Conservation (phyloP, 768 basidiomycete genomes). For the Coprinellus aureogranulatus region DNA sequence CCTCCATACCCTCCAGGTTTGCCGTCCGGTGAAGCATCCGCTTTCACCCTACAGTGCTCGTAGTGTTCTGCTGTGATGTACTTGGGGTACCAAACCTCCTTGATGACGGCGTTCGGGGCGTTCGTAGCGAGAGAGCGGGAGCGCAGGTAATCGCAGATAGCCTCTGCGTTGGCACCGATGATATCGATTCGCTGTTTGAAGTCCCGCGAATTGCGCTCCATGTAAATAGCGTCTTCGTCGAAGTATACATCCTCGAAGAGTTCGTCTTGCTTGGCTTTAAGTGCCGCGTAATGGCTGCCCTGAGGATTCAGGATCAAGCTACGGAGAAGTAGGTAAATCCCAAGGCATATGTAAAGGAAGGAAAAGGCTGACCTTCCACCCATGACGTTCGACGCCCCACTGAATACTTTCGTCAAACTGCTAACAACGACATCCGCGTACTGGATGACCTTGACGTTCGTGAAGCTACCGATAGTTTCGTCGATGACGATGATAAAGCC, state of each 20-base stretch:
- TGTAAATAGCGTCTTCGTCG: constrained; percentile 88
- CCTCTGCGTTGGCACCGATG: constrained; percentile 82
- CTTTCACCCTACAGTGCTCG: constrained; percentile 57
- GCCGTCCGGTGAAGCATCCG: constrained; percentile 31
- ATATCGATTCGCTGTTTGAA: constrained; percentile 70
- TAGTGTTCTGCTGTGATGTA: constrained; percentile 74
- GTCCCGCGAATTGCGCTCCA: constrained; percentile 98
- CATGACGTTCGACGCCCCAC: constrained; percentile 94
- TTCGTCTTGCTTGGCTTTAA: constrained; percentile 58
- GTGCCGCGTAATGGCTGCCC: constrained; percentile 59
- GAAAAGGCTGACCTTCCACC: constrained; percentile 76
- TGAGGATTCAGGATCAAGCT: constrained; percentile 88
- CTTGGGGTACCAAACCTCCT: constrained; percentile 88
- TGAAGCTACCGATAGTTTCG: constrained; percentile 92
- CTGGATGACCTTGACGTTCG: constrained; percentile 86
- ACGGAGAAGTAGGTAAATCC: no score
- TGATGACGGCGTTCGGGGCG: constrained; percentile 50
- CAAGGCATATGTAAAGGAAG: neutral
- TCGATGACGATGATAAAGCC: constrained; percentile 88
- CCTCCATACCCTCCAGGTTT: constrained; percentile 71
- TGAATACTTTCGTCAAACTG: constrained; percentile 92
- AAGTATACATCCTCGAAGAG: constrained; percentile 86
- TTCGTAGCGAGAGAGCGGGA: constrained; percentile 50
- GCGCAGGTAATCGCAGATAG: constrained; percentile 75
- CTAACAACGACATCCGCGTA: constrained; percentile 89